These are phyloP conservation scores for Phytophthora fragariaefolia DNA, from an alignment of 352 stramenopile species.

Conservation along the genomic window DNA sequence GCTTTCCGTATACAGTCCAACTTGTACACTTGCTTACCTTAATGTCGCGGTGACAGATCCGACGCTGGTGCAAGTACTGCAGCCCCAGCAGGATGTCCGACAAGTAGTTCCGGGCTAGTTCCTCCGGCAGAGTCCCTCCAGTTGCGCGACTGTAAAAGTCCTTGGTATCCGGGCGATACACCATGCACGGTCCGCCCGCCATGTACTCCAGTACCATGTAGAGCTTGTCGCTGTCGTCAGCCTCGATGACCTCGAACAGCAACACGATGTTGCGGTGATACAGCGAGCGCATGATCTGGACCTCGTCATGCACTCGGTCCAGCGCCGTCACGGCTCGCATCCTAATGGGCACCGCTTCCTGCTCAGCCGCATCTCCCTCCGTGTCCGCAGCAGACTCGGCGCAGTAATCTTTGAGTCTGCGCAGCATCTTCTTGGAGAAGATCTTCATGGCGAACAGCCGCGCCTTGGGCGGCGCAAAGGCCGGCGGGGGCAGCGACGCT, in stretches of 20 bases:
- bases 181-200: constrained; percentile 81
- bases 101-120: constrained; percentile 67
- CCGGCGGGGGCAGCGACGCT: constrained; percentile 10
- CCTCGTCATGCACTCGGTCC: constrained; percentile 84
- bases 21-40: constrained; percentile 58
- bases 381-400: constrained; percentile 24
- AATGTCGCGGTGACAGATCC: constrained; percentile 90
- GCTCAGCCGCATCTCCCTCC: background rate
- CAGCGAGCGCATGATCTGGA: constrained; percentile 87
- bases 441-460: constrained; percentile 87
- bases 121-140: constrained; percentile 57
- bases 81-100: constrained; percentile 82
- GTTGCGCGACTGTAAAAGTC: constrained; percentile 78
- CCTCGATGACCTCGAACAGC: constrained; percentile 92
- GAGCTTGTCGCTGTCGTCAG: constrained; percentile 76
- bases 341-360: constrained; percentile 17
- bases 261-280: constrained; percentile 92
- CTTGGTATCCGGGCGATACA: constrained; percentile 69
- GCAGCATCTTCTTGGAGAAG: constrained; percentile 78
- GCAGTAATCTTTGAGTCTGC: constrained; percentile 84
- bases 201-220: constrained; percentile 92
- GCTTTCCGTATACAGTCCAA: constrained; percentile 1
- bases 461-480: constrained; percentile 31
- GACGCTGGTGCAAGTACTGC: constrained; percentile 74
- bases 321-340: constrained; percentile 85